Percentiles rank a stretch among this genome's conserved stretches.
Conservation (phyloP, 495 filamentous ascomycete species). For the Penicillium lagena region DNA sequence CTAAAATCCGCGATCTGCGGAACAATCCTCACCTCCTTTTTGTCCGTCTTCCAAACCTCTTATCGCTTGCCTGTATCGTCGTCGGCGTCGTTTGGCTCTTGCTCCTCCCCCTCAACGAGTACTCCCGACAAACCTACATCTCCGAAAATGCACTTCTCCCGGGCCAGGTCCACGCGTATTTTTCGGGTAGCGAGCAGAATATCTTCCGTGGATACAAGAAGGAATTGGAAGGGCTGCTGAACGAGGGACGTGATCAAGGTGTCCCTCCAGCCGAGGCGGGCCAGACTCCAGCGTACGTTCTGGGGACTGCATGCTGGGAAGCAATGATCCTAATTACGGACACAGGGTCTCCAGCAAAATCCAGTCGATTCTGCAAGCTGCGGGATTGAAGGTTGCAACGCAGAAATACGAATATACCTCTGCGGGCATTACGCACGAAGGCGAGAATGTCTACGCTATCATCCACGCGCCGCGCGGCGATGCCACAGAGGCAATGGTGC, state of each 20-base stretch:
- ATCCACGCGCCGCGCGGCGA: slow-evolving; percentile 93
- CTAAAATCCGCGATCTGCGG: slow-evolving; percentile 39
- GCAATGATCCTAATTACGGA: not conserved
- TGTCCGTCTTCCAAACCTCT: slow-evolving; percentile 30
- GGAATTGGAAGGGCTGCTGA: slow-evolving; percentile 56
- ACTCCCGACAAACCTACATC: slow-evolving; percentile 90
- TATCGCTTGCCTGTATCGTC: slow-evolving; percentile 81
- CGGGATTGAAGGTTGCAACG: slow-evolving; percentile 76
- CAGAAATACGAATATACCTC: slow-evolving; percentile 79
- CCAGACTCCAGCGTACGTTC: slow-evolving; percentile 40
- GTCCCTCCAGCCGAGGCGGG: slow-evolving; percentile 15
- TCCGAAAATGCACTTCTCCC: slow-evolving; percentile 96
- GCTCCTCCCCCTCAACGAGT: slow-evolving; percentile 84
- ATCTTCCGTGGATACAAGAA: slow-evolving; percentile 88
- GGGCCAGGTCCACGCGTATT: slow-evolving; percentile 96
- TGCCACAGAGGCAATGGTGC: slow-evolving; percentile 95
- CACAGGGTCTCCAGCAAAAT: slow-evolving; percentile 61
- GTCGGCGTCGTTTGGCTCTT: slow-evolving; percentile 90
- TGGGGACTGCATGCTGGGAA: slow-evolving; percentile 2
- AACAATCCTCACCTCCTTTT: slow-evolving; percentile 36
- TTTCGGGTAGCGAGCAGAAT: slow-evolving; percentile 90
- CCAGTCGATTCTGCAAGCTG: slow-evolving; percentile 63
- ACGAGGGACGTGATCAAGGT: slow-evolving; percentile 9
- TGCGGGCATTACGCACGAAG: slow-evolving; percentile 63
- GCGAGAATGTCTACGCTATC: slow-evolving; percentile 91